A percentile compares a stretch with the other conserved stretches of the same genome.
Conservation (phyloP, 768 basidiomycete genomes). For the Botryobasidium botryosum region DNA sequence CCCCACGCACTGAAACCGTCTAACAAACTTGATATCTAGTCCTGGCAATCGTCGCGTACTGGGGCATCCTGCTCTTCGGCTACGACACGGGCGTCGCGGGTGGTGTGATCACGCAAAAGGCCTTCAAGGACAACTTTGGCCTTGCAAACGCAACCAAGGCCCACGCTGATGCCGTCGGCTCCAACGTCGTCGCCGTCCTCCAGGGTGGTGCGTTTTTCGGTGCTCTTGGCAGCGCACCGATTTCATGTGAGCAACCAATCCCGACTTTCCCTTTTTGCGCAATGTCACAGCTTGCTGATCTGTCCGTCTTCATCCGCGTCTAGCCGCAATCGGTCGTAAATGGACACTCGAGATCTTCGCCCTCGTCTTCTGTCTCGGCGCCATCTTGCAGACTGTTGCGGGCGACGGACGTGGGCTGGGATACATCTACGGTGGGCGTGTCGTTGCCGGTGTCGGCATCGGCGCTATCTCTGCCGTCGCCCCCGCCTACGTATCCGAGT, state of each 20-base stretch:
- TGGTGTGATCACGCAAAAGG: conserved; percentile 46
- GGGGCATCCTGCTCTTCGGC: conserved; percentile 71
- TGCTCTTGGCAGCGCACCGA: conserved; percentile 51
- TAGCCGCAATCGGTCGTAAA: conserved; percentile 50
- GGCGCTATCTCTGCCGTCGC: conserved; percentile 70
- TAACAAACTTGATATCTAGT: conserved; percentile 27
- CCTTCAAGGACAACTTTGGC: conserved; percentile 49
- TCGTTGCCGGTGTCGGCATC: conserved; percentile 63
- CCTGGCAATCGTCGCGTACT: conserved; percentile 57
- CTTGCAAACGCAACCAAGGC: conserved; percentile 27
- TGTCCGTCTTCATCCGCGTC: conserved; percentile 12
- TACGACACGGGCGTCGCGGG: conserved; percentile 59
- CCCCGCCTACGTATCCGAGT: conserved; percentile 76
- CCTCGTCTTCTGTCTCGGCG: conserved; percentile 51
- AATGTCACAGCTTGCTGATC: not conserved
- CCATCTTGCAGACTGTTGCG: conserved; percentile 56
- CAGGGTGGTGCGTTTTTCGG: conserved; percentile 85
- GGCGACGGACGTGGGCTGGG: conserved; percentile 35
- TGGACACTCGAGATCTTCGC: conserved; percentile 44
- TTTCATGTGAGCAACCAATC: conserved; percentile 33
- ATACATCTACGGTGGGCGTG: conserved; percentile 67
- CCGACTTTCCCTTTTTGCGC: not conserved
- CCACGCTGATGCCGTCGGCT: conserved; percentile 39
- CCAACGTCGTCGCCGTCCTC: conserved; percentile 74
- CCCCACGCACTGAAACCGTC: too few species aligned